Evolutionary conservation across 2,329 filamentous ascomycete species (phyloP).

Genomic region (Triangularia verruculosa): DNA sequence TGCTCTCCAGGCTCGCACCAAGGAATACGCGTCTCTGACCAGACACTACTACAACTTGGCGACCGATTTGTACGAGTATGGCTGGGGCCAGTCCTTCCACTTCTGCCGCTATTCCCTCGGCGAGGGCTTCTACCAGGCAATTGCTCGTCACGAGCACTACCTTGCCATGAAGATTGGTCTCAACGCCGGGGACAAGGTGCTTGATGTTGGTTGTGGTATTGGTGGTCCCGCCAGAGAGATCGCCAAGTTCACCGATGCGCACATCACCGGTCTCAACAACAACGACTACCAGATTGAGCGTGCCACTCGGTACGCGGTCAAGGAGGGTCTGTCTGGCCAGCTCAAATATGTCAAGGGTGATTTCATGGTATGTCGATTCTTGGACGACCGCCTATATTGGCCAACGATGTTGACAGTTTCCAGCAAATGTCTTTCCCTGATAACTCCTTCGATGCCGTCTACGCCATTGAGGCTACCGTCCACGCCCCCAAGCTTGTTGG

Average conservation of each 20-base stretch:
- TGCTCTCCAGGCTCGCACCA: slow-evolving; percentile 63
- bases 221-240: slow-evolving; percentile 95
- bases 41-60: slow-evolving; percentile 96
- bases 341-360: slow-evolving; percentile 89
- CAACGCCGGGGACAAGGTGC: slow-evolving; percentile 79
- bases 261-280: slow-evolving; percentile 94
- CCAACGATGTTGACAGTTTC: slow-evolving; percentile 13
- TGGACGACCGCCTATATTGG: not conserved
- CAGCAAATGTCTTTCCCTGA: slow-evolving; percentile 93
- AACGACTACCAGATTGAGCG: slow-evolving; percentile 99
- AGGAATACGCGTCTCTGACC: slow-evolving; percentile 89
- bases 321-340: slow-evolving; percentile 77
- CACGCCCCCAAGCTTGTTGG: slow-evolving; percentile 88
- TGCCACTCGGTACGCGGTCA: slow-evolving; percentile 77
- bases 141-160: slow-evolving; percentile 97
- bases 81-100: slow-evolving; percentile 95
- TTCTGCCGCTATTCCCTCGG: slow-evolving; percentile 90
- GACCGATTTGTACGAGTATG: slow-evolving; percentile 96
- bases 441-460: slow-evolving; percentile 89
- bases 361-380: slow-evolving; percentile 66
- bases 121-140: slow-evolving; percentile 86
- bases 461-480: slow-evolving; percentile 95
- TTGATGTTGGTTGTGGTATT: slow-evolving; percentile 96
- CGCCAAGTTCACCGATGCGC: slow-evolving; percentile 87
- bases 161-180: slow-evolving; percentile 86